These are phyloP conservation scores for Rostrohypoxylon terebratum DNA, from an alignment of 495 filamentous ascomycete species.

Conservation along the genomic window DNA sequence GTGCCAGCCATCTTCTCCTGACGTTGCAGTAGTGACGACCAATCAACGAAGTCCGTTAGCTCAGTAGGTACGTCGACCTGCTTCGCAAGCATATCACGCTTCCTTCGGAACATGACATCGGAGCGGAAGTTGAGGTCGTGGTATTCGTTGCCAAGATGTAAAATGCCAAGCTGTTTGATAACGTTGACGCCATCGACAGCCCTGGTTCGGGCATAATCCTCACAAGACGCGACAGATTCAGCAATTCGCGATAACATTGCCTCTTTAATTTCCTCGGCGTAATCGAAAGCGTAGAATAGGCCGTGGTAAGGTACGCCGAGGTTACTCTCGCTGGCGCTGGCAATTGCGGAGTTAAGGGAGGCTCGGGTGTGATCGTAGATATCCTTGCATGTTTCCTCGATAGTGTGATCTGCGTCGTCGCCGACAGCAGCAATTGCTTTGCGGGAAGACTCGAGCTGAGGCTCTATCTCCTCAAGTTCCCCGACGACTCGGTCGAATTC, in stretches of 20 bases:
- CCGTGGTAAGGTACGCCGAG: constrained; percentile 89
- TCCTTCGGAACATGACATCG: constrained; percentile 91
- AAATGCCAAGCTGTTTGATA: constrained; percentile 86
- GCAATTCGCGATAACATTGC: constrained; percentile 92
- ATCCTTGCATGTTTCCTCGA: constrained; percentile 85
- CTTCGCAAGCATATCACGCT: constrained; percentile 80
- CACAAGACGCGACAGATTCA: constrained; percentile 78
- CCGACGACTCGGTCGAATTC: constrained; percentile 86
- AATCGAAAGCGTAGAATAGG: constrained; percentile 84
- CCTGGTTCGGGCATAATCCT: constrained; percentile 82
- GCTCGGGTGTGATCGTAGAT: constrained; percentile 85
- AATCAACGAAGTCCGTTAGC: constrained; percentile 92
- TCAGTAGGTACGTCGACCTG: constrained; percentile 90
- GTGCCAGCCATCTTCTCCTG: constrained; percentile 95
- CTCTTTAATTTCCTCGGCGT: constrained; percentile 90
- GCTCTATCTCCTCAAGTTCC: constrained; percentile 85
- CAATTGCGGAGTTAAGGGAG: constrained; percentile 76
- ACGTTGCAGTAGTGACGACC: constrained; percentile 80
- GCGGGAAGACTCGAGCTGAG: constrained; percentile 83
- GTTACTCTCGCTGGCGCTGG: constrained; percentile 77
- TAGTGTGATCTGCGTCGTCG: constrained; percentile 81
- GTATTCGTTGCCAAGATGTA: constrained; percentile 90
- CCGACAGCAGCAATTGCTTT: constrained; percentile 84
- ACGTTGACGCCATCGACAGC: constrained; percentile 85
- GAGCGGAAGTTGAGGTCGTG: constrained; percentile 84